Conservation (phyloP, 1,284 basidiomycete genomes). For the Ceratobasidium sp. region DNA sequence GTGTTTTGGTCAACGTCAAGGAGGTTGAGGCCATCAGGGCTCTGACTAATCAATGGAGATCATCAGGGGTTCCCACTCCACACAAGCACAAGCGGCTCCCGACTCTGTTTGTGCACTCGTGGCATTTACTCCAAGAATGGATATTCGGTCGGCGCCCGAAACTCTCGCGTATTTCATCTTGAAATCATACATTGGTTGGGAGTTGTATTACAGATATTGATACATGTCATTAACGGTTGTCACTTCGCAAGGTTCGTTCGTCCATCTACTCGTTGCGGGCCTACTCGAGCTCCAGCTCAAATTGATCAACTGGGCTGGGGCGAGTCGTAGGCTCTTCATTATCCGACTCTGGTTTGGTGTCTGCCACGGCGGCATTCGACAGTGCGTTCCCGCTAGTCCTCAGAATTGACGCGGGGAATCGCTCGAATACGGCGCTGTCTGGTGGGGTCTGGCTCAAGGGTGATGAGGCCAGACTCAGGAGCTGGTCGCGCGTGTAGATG, state of each 20-base stretch:
- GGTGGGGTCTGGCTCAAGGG: slow-evolving; percentile 39
- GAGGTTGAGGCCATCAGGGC: slow-evolving; percentile 3
- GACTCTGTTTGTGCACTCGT: background rate
- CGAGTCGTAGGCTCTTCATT: slow-evolving; percentile 15
- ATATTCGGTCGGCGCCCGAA: background rate
- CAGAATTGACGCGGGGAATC: slow-evolving; percentile 24
- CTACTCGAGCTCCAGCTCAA: slow-evolving; percentile 38
- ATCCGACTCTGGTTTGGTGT: slow-evolving; percentile 26
- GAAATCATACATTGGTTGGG: slow-evolving; percentile 27
- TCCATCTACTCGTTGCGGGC: background rate
- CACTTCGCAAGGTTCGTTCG: slow-evolving; percentile 7
- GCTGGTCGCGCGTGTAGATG: slow-evolving; percentile 36
- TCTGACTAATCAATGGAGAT: background rate
- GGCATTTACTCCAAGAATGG: background rate
- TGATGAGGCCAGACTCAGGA: slow-evolving; percentile 36
- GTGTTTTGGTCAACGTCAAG: slow-evolving; percentile 10
- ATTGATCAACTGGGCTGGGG: slow-evolving; percentile 23
- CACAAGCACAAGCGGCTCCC: background rate
- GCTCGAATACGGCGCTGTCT: slow-evolving; percentile 18
- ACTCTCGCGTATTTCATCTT: background rate
- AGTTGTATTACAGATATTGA: slow-evolving; percentile 29
- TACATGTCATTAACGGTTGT: slow-evolving; percentile 25
- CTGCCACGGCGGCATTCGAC: slow-evolving; percentile 2
- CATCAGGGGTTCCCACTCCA: background rate
- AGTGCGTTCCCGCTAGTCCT: slow-evolving; percentile 15